Conservation (phyloP, 257 asterid genomes). For the Thymus mandschuricus region DNA sequence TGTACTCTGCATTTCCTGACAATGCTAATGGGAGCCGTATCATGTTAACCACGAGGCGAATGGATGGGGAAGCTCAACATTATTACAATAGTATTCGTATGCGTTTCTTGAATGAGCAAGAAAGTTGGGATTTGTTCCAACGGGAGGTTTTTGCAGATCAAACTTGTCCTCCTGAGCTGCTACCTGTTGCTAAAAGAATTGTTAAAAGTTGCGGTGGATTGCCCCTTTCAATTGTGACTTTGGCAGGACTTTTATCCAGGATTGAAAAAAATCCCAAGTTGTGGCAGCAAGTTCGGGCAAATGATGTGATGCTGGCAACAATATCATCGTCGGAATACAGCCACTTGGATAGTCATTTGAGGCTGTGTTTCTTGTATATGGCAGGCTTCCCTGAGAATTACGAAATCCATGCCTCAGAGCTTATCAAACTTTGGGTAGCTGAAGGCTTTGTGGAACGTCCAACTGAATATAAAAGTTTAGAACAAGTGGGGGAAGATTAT, state of each 20-base stretch:
- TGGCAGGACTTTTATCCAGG: slow-evolving; percentile 4
- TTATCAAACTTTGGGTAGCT: background rate
- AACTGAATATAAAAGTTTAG: background rate
- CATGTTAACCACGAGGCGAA: slow-evolving; percentile 8
- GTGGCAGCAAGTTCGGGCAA: background rate
- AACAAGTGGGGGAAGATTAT: background rate
- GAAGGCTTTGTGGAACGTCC: background rate
- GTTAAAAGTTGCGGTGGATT: background rate
- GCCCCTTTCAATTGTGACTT: background rate
- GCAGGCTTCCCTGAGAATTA: slow-evolving; percentile 2
- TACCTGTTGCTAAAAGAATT: background rate
- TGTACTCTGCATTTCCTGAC: background rate
- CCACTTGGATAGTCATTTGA: background rate
- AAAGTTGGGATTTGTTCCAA: background rate
- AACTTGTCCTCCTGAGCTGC: background rate
- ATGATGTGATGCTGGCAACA: background rate
- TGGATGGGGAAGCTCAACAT: background rate
- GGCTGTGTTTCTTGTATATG: background rate
- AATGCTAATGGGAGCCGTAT: background rate
- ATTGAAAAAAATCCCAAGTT: background rate
- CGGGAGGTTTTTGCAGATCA: background rate
- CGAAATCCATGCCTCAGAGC: background rate
- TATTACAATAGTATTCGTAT: background rate
- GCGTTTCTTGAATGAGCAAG: background rate
- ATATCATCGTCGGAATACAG: background rate